Evolutionary conservation across 352 stramenopile genomes (phyloP).

Genomic region (Saprolegnia diclina): DNA sequence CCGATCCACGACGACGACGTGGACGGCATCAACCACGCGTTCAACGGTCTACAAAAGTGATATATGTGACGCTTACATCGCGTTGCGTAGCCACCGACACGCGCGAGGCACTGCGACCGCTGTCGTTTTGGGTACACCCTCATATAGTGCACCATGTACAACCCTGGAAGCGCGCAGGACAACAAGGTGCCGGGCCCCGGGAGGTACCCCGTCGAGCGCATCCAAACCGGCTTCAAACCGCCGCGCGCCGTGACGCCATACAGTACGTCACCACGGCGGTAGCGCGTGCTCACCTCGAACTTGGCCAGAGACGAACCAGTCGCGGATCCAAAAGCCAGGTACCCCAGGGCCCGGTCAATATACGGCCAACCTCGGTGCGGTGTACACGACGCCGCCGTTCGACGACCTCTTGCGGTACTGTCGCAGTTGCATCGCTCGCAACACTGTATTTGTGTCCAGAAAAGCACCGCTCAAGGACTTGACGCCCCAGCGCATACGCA

Average conservation of each 20-base stretch:
- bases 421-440: not conserved
- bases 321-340: not conserved
- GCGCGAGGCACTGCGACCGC: not conserved
- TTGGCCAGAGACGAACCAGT: not conserved
- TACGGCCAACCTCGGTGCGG: conserved; percentile 18
- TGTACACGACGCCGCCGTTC: conserved; percentile 6
- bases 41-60: conserved; percentile 4
- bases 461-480: conserved; percentile 21
- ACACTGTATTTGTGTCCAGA: not conserved
- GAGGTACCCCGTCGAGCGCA: conserved; percentile 12
- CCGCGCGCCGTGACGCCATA: not conserved
- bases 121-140: not conserved
- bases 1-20: conserved; percentile 7
- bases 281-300: not conserved
- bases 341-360: conserved; percentile 24
- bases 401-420: conserved; percentile 24
- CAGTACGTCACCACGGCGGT: not conserved
- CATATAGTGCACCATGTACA: not conserved
- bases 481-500: conserved; percentile 7
- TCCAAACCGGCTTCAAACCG: conserved; percentile 15
- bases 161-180: not conserved
- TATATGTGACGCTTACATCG: not conserved
- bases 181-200: conserved; percentile 18
- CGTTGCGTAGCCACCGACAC: not conserved
- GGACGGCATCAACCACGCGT: not conserved